Evolutionary conservation across 2,329 filamentous ascomycete species (phyloP), one percentile per base, ranked within the genome.

Genomic region (Alternaria brassicicola): DNA sequence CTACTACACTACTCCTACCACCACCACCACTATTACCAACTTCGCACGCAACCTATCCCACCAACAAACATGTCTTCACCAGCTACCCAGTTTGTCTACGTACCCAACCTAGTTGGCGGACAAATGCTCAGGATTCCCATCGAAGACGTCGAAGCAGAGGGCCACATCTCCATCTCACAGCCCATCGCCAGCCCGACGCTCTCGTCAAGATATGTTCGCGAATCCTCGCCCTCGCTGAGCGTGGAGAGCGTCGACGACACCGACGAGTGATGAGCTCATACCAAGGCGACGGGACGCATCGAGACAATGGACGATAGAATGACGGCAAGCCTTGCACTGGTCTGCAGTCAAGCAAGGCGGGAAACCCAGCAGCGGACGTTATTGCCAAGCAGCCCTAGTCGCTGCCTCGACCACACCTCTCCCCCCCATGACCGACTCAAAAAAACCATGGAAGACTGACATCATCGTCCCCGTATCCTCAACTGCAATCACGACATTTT

Each of bases 51-150:
- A 30, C 33, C 31, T 23, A 52, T 58, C 28, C 53, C 38, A 52
- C 55, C 57, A 54, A 51, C 59, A 66, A 50, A 52, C 49, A 73
- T 75, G 72, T 74, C 72, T 60, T 66, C 70, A 35, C 66, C 69
- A 49, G 52, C 62, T 39, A 61, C 66, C 23, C 66, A 74, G 69
- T 76, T 73, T 64, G 72, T 76, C 61, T 77, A 77, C 70, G 76
- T 77, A 54, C 73, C 74, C 65, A 77, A 77, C 66, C 70, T 77
- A 8, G 73, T 76, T 50, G 74, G 74, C 51, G 67, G 73, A 43
- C 74, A 77, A 60, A 74, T 76, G 66, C 71, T 77, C 39, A 72
- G 74, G 59, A 70, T 77, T 26, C 70, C 72, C 15, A 43, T 75
- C 15, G 70, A 74, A 36, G 63, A 71, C 13, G 52, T 62, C 31